Conservation (phyloP, 2,329 filamentous ascomycete genomes). For the Ophiostoma perfectum region DNA sequence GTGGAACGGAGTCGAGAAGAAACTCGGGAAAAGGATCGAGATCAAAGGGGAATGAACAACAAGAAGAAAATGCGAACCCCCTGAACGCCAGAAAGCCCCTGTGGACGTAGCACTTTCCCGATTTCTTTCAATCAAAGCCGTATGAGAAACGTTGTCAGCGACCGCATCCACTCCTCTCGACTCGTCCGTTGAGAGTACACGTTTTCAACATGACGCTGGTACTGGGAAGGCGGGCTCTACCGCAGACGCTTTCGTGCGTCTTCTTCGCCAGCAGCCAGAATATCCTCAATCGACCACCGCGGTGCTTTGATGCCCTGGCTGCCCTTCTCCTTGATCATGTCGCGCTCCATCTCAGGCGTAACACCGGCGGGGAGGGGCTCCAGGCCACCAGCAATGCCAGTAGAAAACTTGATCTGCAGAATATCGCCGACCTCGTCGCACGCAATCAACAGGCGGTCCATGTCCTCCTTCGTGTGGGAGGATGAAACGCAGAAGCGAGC, state of each 20-base stretch:
- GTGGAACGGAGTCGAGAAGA: background rate
- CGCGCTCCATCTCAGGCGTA: conserved; percentile 64
- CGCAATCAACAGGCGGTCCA: conserved; percentile 80
- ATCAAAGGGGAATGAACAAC: conserved; percentile 12
- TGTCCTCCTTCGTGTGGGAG: conserved; percentile 96
- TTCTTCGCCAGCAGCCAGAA: conserved; percentile 53
- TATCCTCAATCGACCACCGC: conserved; percentile 78
- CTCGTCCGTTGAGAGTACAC: conserved; percentile 17
- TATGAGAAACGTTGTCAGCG: conserved; percentile 22
- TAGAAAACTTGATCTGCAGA: conserved; percentile 94
- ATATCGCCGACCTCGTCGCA: conserved; percentile 91
- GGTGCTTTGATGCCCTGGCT: conserved; percentile 69
- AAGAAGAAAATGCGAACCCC: conserved; percentile 13
- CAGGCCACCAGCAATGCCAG: conserved; percentile 83
- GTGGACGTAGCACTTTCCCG: conserved; percentile 6
- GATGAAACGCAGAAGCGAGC: conserved; percentile 94
- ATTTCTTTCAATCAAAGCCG: conserved; percentile 19
- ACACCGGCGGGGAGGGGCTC: conserved; percentile 68
- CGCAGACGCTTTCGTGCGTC: conserved; percentile 32
- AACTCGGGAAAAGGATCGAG: background rate
- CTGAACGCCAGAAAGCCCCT: conserved; percentile 21
- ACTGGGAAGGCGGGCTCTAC: conserved; percentile 27
- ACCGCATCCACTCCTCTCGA: conserved; percentile 20
- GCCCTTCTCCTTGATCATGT: conserved; percentile 57
- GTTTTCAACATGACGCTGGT: conserved; percentile 18